A percentile compares a stretch with the other conserved stretches of the same genome.
These are phyloP conservation scores for Favolaschia claudopus DNA, from an alignment of 768 basidiomycete genomes.

Conservation along the genomic window DNA sequence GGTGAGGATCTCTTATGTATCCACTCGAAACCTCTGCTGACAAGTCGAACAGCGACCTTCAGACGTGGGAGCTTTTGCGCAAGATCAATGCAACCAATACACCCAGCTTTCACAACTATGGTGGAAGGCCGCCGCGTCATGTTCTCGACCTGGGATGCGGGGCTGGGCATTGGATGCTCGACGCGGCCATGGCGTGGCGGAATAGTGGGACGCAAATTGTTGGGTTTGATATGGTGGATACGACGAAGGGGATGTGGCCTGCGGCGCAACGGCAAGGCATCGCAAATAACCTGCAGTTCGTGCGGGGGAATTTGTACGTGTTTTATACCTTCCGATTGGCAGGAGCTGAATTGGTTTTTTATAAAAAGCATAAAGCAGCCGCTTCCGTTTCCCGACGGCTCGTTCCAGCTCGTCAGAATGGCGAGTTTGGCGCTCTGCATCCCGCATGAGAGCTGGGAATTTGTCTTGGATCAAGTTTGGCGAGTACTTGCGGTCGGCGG, in stretches of 20 bases:
- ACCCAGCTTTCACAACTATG: conserved; percentile 35
- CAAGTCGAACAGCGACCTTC: conserved; percentile 46
- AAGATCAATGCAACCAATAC: conserved; percentile 43
- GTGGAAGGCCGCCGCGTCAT: conserved; percentile 38
- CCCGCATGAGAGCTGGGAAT: conserved; percentile 53
- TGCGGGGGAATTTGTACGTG: conserved; percentile 32
- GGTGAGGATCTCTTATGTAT: too few relatives aligned
- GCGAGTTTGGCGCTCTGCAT: conserved; percentile 53
- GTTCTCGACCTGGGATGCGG: conserved; percentile 68
- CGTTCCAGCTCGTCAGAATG: conserved; percentile 64
- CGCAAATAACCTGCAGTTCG: conserved; percentile 30
- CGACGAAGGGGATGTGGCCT: conserved; percentile 26
- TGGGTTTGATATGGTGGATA: conserved; percentile 33
- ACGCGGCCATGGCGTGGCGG: conserved; percentile 58
- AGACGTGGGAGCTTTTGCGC: conserved; percentile 45
- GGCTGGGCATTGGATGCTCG: conserved; percentile 55
- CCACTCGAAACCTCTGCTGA: too few relatives aligned
- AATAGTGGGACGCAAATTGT: conserved; percentile 48
- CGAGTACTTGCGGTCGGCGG: conserved; percentile 58
- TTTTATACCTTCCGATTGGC: neutral
- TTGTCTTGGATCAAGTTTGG: conserved; percentile 51
- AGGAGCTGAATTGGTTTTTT: neutral
- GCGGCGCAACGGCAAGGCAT: conserved; percentile 25
- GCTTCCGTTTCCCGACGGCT: conserved; percentile 55
- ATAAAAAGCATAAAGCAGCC: conserved; percentile 48